phyloP scores from a whole-genome alignment of 129 eudicot species.

The Helianthus tuberosus region DNA sequence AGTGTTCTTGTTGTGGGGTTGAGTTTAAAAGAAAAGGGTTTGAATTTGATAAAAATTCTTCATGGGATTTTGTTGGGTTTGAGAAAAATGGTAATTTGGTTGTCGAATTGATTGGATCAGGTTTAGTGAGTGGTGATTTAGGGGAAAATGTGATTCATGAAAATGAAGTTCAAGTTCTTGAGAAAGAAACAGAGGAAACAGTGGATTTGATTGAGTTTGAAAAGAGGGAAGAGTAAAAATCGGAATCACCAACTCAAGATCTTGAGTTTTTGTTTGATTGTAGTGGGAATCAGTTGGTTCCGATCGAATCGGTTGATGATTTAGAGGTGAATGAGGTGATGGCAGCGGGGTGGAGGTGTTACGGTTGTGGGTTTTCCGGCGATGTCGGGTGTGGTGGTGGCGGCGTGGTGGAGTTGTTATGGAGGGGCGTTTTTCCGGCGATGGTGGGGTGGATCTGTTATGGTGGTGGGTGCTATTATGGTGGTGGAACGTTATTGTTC shows the following conservation, averaged over 20 bases:
- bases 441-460: too few relatives aligned
- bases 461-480: too few relatives aligned
- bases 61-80: not conserved
- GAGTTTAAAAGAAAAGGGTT: constrained; percentile 13
- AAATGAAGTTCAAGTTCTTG: constrained; percentile 23
- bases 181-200: constrained; percentile 39
- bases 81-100: constrained; percentile 16
- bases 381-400: too few relatives aligned
- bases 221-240: constrained; percentile 27
- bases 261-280: constrained; percentile 82
- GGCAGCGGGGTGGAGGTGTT: too few relatives aligned
- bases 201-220: constrained; percentile 25
- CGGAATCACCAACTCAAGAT: constrained; percentile 61
- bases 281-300: constrained; percentile 77
- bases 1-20: constrained; percentile 88
- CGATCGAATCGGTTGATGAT: constrained; percentile 26
- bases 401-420: too few relatives aligned
- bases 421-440: too few relatives aligned
- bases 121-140: constrained; percentile 28
- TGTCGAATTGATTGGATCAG: constrained; percentile 38
- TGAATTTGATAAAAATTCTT: constrained; percentile 26
- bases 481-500: too few relatives aligned
- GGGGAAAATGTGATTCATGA: constrained; percentile 9
- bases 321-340: constrained; percentile 35
- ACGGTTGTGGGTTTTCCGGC: too few relatives aligned